These are phyloP conservation scores for Corymbia citriodora DNA, from an alignment of 441 rosid species.

Conservation along the genomic window DNA sequence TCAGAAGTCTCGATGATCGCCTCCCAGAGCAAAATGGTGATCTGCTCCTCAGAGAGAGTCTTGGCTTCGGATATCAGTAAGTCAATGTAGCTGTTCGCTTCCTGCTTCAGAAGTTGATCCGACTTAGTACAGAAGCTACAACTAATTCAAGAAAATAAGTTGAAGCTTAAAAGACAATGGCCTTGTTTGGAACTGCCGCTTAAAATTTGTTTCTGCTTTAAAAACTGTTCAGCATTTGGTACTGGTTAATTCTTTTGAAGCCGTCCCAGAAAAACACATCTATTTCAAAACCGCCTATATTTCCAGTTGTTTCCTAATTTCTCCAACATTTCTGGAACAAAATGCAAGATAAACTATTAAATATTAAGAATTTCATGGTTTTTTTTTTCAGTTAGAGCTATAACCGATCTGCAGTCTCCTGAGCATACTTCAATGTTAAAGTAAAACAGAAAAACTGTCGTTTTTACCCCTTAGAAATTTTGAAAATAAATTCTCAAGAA, in stretches of 20 bases:
- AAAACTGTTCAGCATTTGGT: not conserved
- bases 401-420: not conserved
- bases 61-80: conserved; percentile 52
- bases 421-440: not conserved
- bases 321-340: not conserved
- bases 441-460: not conserved
- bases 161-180: not conserved
- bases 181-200: not conserved
- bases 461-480: not conserved
- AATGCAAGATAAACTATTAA: not conserved
- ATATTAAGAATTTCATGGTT: not conserved
- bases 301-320: not conserved
- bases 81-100: conserved; percentile 44
- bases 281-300: not conserved
- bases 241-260: not conserved
- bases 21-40: conserved; percentile 72
- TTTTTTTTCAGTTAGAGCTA: not conserved
- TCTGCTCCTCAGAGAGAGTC: conserved; percentile 58
- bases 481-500: not conserved
- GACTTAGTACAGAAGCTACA: not conserved
- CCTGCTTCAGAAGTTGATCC: conserved; percentile 27
- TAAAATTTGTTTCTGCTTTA: not conserved
- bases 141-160: not conserved
- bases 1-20: conserved; percentile 67
- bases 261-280: not conserved